Conservation (phyloP, 2,329 filamentous ascomycete genomes). For the Ceratocystis destructans region DNA sequence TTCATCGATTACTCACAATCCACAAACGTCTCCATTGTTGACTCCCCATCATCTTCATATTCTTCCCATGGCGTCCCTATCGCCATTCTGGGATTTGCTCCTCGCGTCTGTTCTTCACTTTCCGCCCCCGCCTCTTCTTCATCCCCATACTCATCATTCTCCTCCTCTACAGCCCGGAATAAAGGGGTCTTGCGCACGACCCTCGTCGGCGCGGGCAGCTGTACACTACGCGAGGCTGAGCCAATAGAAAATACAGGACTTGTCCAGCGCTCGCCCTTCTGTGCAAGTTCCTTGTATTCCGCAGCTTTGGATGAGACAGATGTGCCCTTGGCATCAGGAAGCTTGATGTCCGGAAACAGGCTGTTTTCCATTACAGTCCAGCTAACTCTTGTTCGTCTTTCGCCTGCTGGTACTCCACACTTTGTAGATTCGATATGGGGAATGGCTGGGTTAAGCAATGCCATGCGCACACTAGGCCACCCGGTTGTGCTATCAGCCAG, state of each 20-base stretch:
- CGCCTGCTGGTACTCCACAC: not conserved
- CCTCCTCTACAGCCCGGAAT: not conserved
- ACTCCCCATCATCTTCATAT: constrained; percentile 3
- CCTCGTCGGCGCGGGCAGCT: constrained; percentile 50
- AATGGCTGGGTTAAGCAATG: not conserved
- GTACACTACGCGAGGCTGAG: constrained; percentile 54
- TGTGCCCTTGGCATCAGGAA: constrained; percentile 45
- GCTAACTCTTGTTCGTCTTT: constrained; percentile 32
- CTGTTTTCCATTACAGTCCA: constrained; percentile 50
- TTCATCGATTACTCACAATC: constrained; percentile 13
- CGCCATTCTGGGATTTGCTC: not conserved
- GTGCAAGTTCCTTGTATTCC: constrained; percentile 77
- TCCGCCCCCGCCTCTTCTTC: not conserved
- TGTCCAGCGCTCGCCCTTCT: constrained; percentile 86
- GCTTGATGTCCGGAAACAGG: constrained; percentile 71
- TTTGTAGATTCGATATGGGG: not conserved
- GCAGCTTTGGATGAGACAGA: constrained; percentile 79
- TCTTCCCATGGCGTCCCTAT: constrained; percentile 1
- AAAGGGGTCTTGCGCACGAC: constrained; percentile 25
- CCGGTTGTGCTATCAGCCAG: not conserved
- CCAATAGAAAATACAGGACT: constrained; percentile 87
- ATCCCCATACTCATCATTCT: not conserved
- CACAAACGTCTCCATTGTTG: constrained; percentile 15
- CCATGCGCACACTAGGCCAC: not conserved
- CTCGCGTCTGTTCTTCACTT: not conserved